These are phyloP conservation scores for Aspergillus sojae DNA, from an alignment of 2,329 filamentous ascomycete species.

Conservation along the genomic window DNA sequence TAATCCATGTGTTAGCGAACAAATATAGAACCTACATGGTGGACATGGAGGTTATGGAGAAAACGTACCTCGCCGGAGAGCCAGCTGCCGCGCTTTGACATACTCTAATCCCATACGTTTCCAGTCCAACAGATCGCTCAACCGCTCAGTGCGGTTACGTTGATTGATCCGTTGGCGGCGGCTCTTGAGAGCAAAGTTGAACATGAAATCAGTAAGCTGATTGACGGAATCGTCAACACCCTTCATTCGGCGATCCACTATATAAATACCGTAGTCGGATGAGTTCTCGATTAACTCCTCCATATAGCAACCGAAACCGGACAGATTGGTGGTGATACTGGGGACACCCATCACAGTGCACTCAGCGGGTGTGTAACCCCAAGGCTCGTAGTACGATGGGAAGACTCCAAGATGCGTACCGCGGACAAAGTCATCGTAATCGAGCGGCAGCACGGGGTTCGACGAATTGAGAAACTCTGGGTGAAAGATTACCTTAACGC, in stretches of 20 bases:
- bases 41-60: not conserved
- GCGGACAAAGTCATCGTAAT: slow-evolving; percentile 98
- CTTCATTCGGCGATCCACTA: slow-evolving; percentile 93
- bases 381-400: slow-evolving; percentile 97
- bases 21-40: not conserved
- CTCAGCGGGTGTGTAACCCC: slow-evolving; percentile 97
- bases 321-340: slow-evolving; percentile 96
- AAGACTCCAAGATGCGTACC: slow-evolving; percentile 96
- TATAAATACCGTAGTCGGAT: slow-evolving; percentile 97
- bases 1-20: slow-evolving; percentile 17
- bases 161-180: slow-evolving; percentile 98
- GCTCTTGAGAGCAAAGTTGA: slow-evolving; percentile 89
- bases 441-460: slow-evolving; percentile 90
- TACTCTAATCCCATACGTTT: slow-evolving; percentile 99
- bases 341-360: slow-evolving; percentile 99
- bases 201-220: slow-evolving; percentile 90
- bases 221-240: slow-evolving; percentile 97
- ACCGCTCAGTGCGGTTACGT: slow-evolving; percentile 89
- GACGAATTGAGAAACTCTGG: slow-evolving; percentile 96
- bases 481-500: slow-evolving; percentile 97
- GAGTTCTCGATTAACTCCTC: slow-evolving; percentile 98
- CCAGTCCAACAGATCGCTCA: slow-evolving; percentile 96
- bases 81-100: slow-evolving; percentile 93
- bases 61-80: slow-evolving; percentile 67
- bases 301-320: slow-evolving; percentile 99